Evolutionary conservation across 306 rosid genomes (phyloP).

Genomic region (Pterocarpus santalinus): DNA sequence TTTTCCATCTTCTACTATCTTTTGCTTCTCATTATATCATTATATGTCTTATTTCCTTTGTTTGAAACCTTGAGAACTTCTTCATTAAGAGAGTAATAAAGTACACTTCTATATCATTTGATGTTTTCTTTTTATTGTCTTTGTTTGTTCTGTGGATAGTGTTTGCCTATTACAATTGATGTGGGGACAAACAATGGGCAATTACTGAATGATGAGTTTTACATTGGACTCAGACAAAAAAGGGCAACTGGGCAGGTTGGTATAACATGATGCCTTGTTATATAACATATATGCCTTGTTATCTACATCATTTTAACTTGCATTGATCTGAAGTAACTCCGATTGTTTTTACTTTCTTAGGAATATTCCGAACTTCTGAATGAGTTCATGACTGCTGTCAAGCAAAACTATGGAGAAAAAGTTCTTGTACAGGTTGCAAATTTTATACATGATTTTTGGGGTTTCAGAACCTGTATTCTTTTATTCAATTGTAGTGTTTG

Average conservation of each 20-base stretch:
- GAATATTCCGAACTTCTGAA: background rate
- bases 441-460: background rate
- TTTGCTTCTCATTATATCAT: background rate
- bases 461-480: background rate
- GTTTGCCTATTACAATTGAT: constrained; percentile 9
- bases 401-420: constrained; percentile 8
- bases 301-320: background rate
- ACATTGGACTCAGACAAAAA: background rate
- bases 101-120: background rate
- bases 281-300: background rate
- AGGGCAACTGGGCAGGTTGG: constrained; percentile 4
- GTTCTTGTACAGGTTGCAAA: constrained; percentile 1
- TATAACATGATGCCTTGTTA: background rate
- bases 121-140: background rate
- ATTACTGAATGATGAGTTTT: background rate
- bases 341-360: background rate
- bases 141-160: background rate
- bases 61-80: background rate
- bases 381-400: constrained; percentile 3
- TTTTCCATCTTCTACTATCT: constrained; percentile 5
- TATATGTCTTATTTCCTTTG: background rate
- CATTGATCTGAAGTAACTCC: background rate
- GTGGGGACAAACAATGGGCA: constrained; percentile 3
- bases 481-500: background rate
- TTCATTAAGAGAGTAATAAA: constrained; percentile 45